Evolutionary conservation across 148 eudicot genomes (phyloP).

Genomic region (Persicaria tinctoria): DNA sequence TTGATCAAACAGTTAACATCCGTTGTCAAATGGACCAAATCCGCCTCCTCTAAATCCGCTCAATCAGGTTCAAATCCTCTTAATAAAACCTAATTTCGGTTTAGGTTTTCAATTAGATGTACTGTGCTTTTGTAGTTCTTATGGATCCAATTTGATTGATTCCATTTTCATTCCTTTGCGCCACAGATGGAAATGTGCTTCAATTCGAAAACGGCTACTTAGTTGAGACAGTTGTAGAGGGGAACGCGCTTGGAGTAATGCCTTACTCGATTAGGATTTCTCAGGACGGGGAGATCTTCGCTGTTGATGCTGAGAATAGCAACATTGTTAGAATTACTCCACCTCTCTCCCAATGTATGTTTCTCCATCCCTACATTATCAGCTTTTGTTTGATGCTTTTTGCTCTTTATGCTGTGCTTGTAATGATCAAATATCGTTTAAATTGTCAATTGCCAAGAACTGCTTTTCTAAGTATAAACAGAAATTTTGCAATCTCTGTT

Average conservation of each 20-base stretch:
- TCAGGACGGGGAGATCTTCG: slow-evolving; percentile 83
- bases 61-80: slow-evolving; percentile 41
- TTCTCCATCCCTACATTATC: too few species aligned
- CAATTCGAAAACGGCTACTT: too few species aligned
- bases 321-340: slow-evolving; percentile 6
- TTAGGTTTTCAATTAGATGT: too few species aligned
- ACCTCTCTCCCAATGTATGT: too few species aligned
- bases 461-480: too few species aligned
- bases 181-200: slow-evolving; percentile 49
- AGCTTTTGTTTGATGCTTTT: too few species aligned
- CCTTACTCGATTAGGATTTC: slow-evolving; percentile 79
- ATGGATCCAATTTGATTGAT: neutral
- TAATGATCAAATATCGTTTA: too few species aligned
- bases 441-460: too few species aligned
- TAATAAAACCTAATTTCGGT: too few species aligned
- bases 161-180: slow-evolving; percentile 2
- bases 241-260: slow-evolving; percentile 8
- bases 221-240: too few species aligned
- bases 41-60: slow-evolving; percentile 47
- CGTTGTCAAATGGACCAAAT: slow-evolving; percentile 61
- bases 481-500: slow-evolving; percentile 72
- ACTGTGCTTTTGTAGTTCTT: too few species aligned
- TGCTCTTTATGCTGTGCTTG: too few species aligned
- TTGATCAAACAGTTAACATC: slow-evolving; percentile 60
- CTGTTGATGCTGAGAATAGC: slow-evolving; percentile 81